Conservation (phyloP, 257 asterid species). For the Nicotiana knightiana region DNA sequence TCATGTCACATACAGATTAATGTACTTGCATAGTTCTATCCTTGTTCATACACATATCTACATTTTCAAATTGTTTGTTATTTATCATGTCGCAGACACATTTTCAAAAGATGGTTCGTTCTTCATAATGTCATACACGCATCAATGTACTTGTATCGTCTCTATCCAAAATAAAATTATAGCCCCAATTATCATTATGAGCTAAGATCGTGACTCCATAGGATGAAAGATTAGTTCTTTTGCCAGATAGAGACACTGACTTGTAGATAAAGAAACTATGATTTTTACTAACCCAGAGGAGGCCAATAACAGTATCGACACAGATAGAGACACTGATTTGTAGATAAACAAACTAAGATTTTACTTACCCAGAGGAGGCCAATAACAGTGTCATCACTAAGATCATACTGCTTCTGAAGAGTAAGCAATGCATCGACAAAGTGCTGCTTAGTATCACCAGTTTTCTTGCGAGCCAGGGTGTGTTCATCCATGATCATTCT, state of each 20-base stretch:
- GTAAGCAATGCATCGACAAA: slow-evolving; percentile 79
- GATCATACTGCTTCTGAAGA: slow-evolving; percentile 66
- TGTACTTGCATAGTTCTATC: background rate
- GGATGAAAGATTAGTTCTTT: background rate
- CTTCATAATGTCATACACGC: background rate
- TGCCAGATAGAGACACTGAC: background rate
- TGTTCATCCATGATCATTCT: slow-evolving; percentile 79
- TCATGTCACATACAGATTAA: background rate
- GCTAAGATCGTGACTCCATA: background rate
- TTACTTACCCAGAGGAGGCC: slow-evolving; percentile 82
- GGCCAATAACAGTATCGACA: slow-evolving; percentile 71
- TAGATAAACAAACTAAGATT: background rate
- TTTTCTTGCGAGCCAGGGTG: slow-evolving; percentile 48
- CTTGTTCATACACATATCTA: background rate
- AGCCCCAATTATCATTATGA: background rate
- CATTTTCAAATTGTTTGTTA: background rate
- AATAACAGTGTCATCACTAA: slow-evolving; percentile 59
- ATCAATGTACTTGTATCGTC: background rate
- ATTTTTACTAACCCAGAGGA: slow-evolving; percentile 61
- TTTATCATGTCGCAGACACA: background rate
- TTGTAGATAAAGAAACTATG: background rate
- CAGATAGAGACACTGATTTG: background rate
- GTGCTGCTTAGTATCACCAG: slow-evolving; percentile 74
- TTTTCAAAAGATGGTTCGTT: background rate
- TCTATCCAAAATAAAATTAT: background rate